Percentiles rank a stretch among this genome's conserved stretches.
Evolutionary conservation across 306 rosid genomes (phyloP).

Genomic region (Geum urbanum): DNA sequence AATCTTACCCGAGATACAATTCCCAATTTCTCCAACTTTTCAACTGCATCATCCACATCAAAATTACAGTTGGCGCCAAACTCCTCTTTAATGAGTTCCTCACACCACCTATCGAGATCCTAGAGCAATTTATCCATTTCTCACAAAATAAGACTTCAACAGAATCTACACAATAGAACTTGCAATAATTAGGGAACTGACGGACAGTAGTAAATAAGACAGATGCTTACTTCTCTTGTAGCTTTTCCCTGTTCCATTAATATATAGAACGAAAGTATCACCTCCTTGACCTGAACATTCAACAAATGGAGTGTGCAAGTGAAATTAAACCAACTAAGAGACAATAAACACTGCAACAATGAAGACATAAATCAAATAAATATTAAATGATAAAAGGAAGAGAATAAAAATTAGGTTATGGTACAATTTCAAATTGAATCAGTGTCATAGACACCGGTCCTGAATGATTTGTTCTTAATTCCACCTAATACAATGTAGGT

Average conservation of each 20-base stretch:
- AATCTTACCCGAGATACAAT: conserved; percentile 76
- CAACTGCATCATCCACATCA: conserved; percentile 91
- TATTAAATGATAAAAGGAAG: not conserved
- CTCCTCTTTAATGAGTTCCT: conserved; percentile 78
- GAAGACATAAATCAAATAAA: not conserved
- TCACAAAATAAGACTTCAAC: not conserved
- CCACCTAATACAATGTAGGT: not conserved
- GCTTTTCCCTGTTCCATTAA: conserved; percentile 96
- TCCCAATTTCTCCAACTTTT: conserved; percentile 79
- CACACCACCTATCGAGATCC: conserved; percentile 90
- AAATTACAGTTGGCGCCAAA: conserved; percentile 68
- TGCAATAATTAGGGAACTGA: not conserved
- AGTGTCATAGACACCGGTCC: not conserved
- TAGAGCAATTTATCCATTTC: conserved; percentile 21
- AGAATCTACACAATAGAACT: not conserved
- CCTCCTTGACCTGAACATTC: conserved; percentile 79
- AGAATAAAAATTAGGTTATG: not conserved
- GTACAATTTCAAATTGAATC: not conserved
- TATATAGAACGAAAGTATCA: conserved; percentile 78
- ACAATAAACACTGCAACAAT: not conserved
- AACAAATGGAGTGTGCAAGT: conserved; percentile 8
- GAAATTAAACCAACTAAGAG: not conserved
- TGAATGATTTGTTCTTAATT: not conserved
- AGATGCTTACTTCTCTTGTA: conserved; percentile 54
- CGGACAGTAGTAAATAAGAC: conserved; percentile 17